Base-by-base conservation (phyloP, 306 rosid genomes). In the Datisca glomerata region DNA sequence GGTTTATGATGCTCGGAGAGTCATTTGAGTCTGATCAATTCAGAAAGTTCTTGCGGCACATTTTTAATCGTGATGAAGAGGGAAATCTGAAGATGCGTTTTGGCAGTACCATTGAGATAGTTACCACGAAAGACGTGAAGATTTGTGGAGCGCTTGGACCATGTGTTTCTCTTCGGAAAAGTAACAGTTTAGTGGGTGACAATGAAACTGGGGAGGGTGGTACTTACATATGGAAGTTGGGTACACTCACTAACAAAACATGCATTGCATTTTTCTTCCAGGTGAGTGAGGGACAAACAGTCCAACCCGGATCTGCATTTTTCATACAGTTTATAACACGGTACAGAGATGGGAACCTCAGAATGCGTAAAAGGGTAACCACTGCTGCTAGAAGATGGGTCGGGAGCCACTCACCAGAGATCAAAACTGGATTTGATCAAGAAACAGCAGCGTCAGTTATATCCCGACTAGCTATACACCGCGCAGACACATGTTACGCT, bases 331-430 rank as follows among this genome's bases (percentile, higher is more conserved):
- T 81, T 51, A 75, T 81, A 41, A 86, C 92, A 45, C 59, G 59
- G 42, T 86, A 78, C 66, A 58, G 91, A 44, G 60, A 72, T 16
- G 96, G 96, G 57, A 80, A 67, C 66, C 48, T 70, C 65, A 79
- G 55, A 46, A 43, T 56, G 35, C 54, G 86, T 24, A 78, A 68
- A 64, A 71, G 94, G 56, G 96, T 86, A 64, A 75, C 91, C 18
- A 86, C 96, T 37, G 96, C 80, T 23, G 91, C 96, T n/a, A 75
- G 91, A 64, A 67, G 94, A 71, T 86, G 96, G 96, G 86, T 73
- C 19, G 81, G 79, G 45, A 81, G 33, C 59, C 65, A 67, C 18
- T 71, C 96, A n/a, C 55, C 91, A 1, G 94, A 86, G 41, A 58
- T 86, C 22, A 59, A 71, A 51, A 86, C 80, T 6, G 96, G 96